phyloP scores from a whole-genome alignment of 2,329 filamentous ascomycete species.

The Neofusicoccum umdonicola region DNA sequence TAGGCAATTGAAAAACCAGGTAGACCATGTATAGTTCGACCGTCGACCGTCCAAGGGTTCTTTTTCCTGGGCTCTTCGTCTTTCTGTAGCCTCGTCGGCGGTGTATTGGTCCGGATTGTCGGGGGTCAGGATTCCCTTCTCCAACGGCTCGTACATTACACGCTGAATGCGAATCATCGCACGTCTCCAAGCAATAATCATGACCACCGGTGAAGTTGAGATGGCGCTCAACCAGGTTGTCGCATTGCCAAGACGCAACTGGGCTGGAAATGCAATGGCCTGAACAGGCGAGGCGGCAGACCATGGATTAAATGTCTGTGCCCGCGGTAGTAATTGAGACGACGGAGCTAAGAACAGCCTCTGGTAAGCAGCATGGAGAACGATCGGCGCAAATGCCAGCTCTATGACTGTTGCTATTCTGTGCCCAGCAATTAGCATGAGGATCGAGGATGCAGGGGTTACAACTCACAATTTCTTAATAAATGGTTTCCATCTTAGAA shows the following conservation, averaged over 20 bases:
- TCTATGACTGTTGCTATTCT: constrained; percentile 8
- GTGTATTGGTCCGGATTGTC: constrained; percentile 18
- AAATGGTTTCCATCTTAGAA: constrained; percentile 4
- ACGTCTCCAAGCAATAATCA: constrained; percentile 13
- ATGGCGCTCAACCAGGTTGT: constrained; percentile 21
- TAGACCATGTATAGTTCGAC: constrained; percentile 25
- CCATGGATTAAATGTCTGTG: constrained; percentile 5
- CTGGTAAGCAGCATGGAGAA: constrained; percentile 15
- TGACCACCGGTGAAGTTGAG: not conserved
- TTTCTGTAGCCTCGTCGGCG: constrained; percentile 31
- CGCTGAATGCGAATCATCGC: constrained; percentile 12
- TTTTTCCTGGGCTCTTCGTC: constrained; percentile 25
- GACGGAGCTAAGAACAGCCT: constrained; percentile 7
- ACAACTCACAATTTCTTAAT: constrained; percentile 6
- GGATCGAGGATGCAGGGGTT: not conserved
- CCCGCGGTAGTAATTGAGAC: not conserved
- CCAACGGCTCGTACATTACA: constrained; percentile 16
- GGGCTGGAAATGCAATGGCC: not conserved
- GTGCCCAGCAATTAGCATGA: not conserved
- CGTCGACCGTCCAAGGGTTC: constrained; percentile 20
- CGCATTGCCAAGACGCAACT: constrained; percentile 28
- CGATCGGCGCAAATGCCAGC: constrained; percentile 10
- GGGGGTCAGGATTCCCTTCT: constrained; percentile 11
- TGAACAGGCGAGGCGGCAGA: constrained; percentile 1
- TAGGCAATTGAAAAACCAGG: constrained; percentile 25